Evolutionary conservation across 169 alveolate genomes (phyloP), one percentile per base, ranked within the genome.

Genomic region (Blepharisma undulans): DNA sequence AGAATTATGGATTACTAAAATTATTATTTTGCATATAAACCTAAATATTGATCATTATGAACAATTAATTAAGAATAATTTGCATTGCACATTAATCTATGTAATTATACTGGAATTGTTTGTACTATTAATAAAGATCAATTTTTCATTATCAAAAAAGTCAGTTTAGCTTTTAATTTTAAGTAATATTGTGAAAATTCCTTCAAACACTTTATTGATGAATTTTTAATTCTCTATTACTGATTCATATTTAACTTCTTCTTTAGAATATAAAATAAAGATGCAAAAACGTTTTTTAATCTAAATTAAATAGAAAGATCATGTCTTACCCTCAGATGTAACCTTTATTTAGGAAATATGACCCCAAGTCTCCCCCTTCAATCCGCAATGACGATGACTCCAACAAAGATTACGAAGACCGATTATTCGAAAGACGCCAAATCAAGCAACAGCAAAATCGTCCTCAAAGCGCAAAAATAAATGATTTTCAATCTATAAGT

Each of bases 321-420:
- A 79, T 79, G 87, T 79, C 87, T 12, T 30, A 29, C 61, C 87
- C 87, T 21, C 87, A 79, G 25, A 79, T 79, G 80, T 72, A 72
- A 22, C 80, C 80, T 72, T 22, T 18, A 72, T 72, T 25, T 7
- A 72, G 80, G 87, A 79, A 79, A 33, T 34, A 22, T 27, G 60
- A 79, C 12, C 72, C 34, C 30, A 79, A 33, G 60, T 79, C 87
- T 34, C 89, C 89, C 8, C 34, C 60, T 21, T 82, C 89, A 34
- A 22, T 21, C 30, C 25, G n/a, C 33, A 82, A 82, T 3, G 89
- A 82, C 6, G 89, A 82, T 48, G 89, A 82, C 27, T 22, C 74
- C 8, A 48, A 14, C 19, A 22, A 48, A 36, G 89, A 82, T 22
- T 72, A 82, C 29, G 89, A 82, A 82, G 25, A 48, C 66, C 29